Evolutionary conservation across 2,329 filamentous ascomycete genomes (phyloP), one percentile per base, ranked within the genome.

Genomic region (Albifimbria verrucaria): DNA sequence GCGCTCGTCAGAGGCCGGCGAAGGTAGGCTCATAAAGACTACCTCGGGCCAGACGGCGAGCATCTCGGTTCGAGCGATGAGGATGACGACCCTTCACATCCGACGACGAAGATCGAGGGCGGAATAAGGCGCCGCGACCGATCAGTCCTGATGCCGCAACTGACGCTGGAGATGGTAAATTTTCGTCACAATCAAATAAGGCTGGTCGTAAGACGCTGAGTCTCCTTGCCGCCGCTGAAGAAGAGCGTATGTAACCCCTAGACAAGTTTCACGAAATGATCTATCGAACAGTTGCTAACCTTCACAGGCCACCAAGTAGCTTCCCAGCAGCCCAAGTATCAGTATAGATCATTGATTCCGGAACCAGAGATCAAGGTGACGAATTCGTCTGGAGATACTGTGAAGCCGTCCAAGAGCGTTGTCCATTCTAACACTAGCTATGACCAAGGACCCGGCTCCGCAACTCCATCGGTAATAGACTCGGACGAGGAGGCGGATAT

Each of bases 401-500:
- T 76, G 58, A 84, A 80, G 61, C 66, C 71, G 49, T 73, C 62
- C 56, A 86, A 83, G 65, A 66, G 77, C 1, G 79, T 80, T 2
- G 82, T 94, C 11, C 92, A 95, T 67, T 92, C 92, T 1, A 83
- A 85, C 50, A 96, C 90, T 11, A 94, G 87, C 66, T 97, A 92
- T 66, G 92, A 96, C 63, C 76, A 86, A 54, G 78, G 81, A 15
- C 80, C 80, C 3, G 63, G 73, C n/a, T 83, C 82, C 5, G 76
- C 77, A 4, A 72, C 73, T 68, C 76, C 64, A 73, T 75, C 80
- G 70, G 87, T 74, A 0, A 80, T 92, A 53, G 88, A 91, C 57
- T 95, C 91, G 2, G 94, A 97, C 54, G 87, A 92, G 26, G 92
- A 96, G 67, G 88, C 87, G 22, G 90, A 95, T 53, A 77, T 92